These are phyloP conservation scores for Astrothelium macrocarpum DNA, from an alignment of 495 filamentous ascomycete species.

Conservation along the genomic window DNA sequence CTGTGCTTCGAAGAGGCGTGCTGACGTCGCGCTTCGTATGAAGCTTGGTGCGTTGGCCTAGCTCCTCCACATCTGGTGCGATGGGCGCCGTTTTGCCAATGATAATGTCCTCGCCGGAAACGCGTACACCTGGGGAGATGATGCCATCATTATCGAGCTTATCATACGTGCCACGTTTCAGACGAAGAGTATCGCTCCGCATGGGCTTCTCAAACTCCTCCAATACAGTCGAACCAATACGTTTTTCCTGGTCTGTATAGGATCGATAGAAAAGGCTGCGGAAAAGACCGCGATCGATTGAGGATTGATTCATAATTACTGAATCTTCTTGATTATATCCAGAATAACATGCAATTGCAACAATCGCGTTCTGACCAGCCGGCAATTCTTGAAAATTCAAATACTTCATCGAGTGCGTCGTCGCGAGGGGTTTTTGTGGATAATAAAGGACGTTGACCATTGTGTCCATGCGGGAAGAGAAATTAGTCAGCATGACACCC, in stretches of 20 bases:
- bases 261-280: constrained; percentile 95
- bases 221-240: constrained; percentile 76
- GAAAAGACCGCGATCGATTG: constrained; percentile 94
- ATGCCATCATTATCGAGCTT: constrained; percentile 96
- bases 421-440: constrained; percentile 93
- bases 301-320: constrained; percentile 99
- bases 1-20: constrained; percentile 86
- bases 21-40: constrained; percentile 93
- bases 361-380: constrained; percentile 96
- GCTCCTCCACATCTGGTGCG: constrained; percentile 81
- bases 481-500: constrained; percentile 97
- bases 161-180: constrained; percentile 95
- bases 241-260: constrained; percentile 92
- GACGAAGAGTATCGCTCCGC: constrained; percentile 71
- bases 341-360: constrained; percentile 92
- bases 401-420: constrained; percentile 96
- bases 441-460: constrained; percentile 99
- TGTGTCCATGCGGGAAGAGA: constrained; percentile 91
- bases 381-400: constrained; percentile 95
- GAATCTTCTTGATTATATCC: constrained; percentile 99
- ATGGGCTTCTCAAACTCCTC: constrained; percentile 93
- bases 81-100: constrained; percentile 97
- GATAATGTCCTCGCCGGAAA: constrained; percentile 96
- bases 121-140: constrained; percentile 81
- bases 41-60: constrained; percentile 77